Evolutionary conservation across 495 filamentous ascomycete genomes (phyloP).

Genomic region (Extremus antarcticus): DNA sequence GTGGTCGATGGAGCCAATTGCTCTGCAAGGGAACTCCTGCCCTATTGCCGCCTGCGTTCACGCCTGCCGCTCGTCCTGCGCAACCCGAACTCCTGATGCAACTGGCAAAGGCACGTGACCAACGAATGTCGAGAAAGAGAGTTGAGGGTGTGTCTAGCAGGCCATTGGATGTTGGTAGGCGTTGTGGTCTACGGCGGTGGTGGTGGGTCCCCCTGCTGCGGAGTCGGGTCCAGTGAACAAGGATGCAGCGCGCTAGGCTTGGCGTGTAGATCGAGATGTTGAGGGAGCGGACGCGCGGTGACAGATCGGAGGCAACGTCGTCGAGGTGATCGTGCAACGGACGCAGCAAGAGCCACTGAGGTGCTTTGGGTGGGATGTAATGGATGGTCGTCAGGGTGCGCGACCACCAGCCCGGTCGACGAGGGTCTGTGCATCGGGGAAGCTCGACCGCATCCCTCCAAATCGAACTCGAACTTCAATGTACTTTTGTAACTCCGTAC

Average conservation of each 20-base stretch:
- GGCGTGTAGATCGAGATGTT: not conserved
- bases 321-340: not conserved
- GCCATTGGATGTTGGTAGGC: not conserved
- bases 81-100: not conserved
- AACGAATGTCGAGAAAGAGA: not conserved
- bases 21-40: conserved; percentile 15
- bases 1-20: conserved; percentile 4
- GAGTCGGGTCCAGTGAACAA: not conserved
- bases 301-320: not conserved
- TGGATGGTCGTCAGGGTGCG: too few species aligned
- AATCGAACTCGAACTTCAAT: not conserved
- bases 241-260: not conserved
- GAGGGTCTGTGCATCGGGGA: too few species aligned
- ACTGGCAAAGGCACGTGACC: not conserved
- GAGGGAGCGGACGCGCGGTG: not conserved
- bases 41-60: conserved; percentile 1
- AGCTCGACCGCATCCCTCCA: not conserved
- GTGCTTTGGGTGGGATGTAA: not conserved
- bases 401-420: too few species aligned
- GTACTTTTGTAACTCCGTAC: not conserved
- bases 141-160: not conserved
- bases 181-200: not conserved
- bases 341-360: not conserved
- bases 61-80: not conserved
- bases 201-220: not conserved